Evolutionary conservation across 345 rosid genomes (phyloP).

Genomic region (Erysimum cheiranthoides): DNA sequence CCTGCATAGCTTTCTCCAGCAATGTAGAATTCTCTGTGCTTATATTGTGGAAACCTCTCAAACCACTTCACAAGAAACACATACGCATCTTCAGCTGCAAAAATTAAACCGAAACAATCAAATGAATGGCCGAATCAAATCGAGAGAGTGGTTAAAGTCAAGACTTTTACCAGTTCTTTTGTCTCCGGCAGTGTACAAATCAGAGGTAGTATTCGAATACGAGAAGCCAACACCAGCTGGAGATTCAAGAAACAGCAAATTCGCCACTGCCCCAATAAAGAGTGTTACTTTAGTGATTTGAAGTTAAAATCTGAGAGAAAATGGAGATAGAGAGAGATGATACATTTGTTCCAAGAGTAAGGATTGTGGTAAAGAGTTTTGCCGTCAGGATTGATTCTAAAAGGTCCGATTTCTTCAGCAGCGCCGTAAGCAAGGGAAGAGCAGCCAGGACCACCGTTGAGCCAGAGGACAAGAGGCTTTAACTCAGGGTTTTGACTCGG

Average conservation of each 20-base stretch:
- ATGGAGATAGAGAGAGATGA: neutral
- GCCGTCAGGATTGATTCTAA: conserved; percentile 74
- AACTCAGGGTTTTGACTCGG: conserved; percentile 49
- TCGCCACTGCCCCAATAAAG: conserved; percentile 72
- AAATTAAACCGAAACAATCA: conserved; percentile 20
- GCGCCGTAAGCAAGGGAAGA: conserved; percentile 87
- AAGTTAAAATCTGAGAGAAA: neutral
- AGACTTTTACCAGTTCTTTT: conserved; percentile 69
- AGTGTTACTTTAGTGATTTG: neutral
- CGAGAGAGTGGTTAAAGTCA: neutral
- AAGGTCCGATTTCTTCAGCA: conserved; percentile 91
- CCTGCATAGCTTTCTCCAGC: conserved; percentile 99
- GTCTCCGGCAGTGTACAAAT: conserved; percentile 85
- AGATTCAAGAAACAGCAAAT: conserved; percentile 88
- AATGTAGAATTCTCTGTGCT: conserved; percentile 91
- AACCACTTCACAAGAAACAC: conserved; percentile 83
- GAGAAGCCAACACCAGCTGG: conserved; percentile 99
- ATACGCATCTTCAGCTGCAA: conserved; percentile 91
- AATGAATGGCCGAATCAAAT: neutral
- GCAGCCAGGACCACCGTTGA: conserved; percentile 96
- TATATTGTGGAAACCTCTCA: conserved; percentile 95
- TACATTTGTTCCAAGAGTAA: conserved; percentile 83
- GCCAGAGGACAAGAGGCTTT: conserved; percentile 80
- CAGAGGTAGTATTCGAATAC: conserved; percentile 79
- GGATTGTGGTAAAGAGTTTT: conserved; percentile 75